A percentile compares a stretch with the other conserved stretches of the same genome.
Evolutionary conservation across 306 rosid species (phyloP).

Genomic region (Herpetospermum pedunculosum): DNA sequence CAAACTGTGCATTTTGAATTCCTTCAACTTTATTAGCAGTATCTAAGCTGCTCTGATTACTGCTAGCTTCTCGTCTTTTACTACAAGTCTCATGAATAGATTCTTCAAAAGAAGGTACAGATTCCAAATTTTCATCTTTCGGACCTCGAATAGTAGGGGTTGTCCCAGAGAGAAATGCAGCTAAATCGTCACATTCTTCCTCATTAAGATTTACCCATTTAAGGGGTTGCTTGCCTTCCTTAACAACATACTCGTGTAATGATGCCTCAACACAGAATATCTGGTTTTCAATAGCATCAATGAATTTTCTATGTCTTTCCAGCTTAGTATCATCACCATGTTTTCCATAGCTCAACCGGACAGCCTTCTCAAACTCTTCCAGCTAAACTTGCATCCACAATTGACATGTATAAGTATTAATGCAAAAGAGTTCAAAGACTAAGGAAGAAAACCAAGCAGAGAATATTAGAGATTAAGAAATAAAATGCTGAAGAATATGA

Average conservation of each 20-base stretch:
- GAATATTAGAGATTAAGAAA: not conserved
- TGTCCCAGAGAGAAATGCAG: conserved; percentile 80
- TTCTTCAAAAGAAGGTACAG: conserved; percentile 22
- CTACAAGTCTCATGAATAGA: conserved; percentile 20
- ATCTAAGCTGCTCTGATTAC: conserved; percentile 20
- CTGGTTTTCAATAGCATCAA: conserved; percentile 74
- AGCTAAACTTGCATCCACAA: conserved; percentile 34
- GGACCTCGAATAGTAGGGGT: conserved; percentile 21
- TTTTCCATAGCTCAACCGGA: conserved; percentile 59
- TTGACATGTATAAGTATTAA: conserved; percentile 16
- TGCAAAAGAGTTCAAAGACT: not conserved
- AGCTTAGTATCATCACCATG: conserved; percentile 42
- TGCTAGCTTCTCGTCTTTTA: conserved; percentile 25
- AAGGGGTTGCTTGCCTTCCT: conserved; percentile 68
- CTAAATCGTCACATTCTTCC: conserved; percentile 80
- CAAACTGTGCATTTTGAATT: conserved; percentile 28
- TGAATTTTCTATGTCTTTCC: conserved; percentile 71
- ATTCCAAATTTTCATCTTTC: conserved; percentile 30
- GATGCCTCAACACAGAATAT: conserved; percentile 61
- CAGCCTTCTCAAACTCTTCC: conserved; percentile 90
- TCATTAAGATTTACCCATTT: conserved; percentile 78
- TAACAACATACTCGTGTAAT: conserved; percentile 42
- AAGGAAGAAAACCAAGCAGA: not conserved
- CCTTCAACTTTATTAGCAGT: conserved; percentile 24
- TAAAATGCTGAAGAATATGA: not conserved